Evolutionary conservation across 805 yeast genomes (phyloP).

Genomic region (Candida takata): DNA sequence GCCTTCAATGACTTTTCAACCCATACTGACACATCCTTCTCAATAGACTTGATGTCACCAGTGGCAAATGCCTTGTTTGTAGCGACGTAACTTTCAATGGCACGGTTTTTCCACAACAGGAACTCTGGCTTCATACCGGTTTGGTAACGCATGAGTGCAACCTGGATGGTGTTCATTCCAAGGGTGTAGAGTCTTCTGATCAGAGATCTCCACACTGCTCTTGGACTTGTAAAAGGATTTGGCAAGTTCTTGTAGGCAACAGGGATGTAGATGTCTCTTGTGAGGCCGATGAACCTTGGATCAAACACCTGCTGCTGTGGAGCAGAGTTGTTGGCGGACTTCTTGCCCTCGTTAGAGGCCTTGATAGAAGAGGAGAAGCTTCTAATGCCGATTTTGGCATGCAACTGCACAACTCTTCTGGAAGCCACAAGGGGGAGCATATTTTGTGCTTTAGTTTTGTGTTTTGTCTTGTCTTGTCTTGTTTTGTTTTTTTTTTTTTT

Average conservation of each 20-base stretch:
- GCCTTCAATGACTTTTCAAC: conserved; percentile 50
- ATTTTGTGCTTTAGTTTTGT: too few species aligned
- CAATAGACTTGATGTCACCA: conserved; percentile 40
- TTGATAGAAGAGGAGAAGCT: too few species aligned
- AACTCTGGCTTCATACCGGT: conserved; percentile 63
- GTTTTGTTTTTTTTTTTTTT: too few species aligned
- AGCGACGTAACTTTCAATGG: conserved; percentile 67
- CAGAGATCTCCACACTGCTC: conserved; percentile 36
- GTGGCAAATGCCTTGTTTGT: conserved; percentile 79
- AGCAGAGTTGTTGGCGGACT: conserved; percentile 5
- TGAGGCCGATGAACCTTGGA: conserved; percentile 34
- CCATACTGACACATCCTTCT: conserved; percentile 48
- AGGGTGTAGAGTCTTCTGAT: conserved; percentile 55
- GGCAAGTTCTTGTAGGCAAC: conserved; percentile 42
- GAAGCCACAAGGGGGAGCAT: too few species aligned
- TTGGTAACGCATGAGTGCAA: conserved; percentile 62
- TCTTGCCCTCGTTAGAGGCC: too few species aligned
- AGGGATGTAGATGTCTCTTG: conserved; percentile 44
- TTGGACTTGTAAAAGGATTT: conserved; percentile 34
- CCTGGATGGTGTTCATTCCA: conserved; percentile 62
- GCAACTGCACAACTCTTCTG: too few species aligned
- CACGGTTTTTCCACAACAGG: conserved; percentile 76
- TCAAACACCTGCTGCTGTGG: conserved; percentile 26
- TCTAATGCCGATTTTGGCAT: too few species aligned
- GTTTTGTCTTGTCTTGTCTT: too few species aligned